These are phyloP conservation scores for Phytophthora pluvialis DNA, from an alignment of 352 stramenopile genomes.

Conservation along the genomic window DNA sequence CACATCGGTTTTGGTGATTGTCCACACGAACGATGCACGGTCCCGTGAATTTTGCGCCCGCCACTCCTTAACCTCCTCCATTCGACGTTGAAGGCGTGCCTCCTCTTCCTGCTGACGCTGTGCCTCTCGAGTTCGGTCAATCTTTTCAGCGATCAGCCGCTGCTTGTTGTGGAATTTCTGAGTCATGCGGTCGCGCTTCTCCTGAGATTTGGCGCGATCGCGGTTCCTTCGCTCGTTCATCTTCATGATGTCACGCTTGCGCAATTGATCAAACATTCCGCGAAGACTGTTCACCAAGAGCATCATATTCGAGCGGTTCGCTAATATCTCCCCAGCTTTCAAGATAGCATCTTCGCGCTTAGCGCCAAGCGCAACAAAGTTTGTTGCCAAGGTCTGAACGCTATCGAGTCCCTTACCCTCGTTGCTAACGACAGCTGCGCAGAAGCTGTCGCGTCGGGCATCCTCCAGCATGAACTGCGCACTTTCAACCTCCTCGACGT, in stretches of 20 bases:
- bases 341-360: conserved; percentile 71
- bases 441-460: conserved; percentile 68
- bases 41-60: conserved; percentile 41
- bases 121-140: conserved; percentile 55
- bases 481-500: conserved; percentile 73
- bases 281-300: conserved; percentile 69
- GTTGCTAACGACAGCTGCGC: conserved; percentile 57
- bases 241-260: conserved; percentile 77
- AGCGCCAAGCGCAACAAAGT: conserved; percentile 70
- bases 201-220: conserved; percentile 59
- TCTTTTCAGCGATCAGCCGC: conserved; percentile 68
- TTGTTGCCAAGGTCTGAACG: conserved; percentile 64
- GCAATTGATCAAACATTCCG: conserved; percentile 74
- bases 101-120: conserved; percentile 60
- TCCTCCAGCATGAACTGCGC: conserved; percentile 77
- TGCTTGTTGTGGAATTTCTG: conserved; percentile 78
- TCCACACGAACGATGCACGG: conserved; percentile 59
- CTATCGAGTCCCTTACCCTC: conserved; percentile 67
- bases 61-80: conserved; percentile 45
- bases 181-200: conserved; percentile 66
- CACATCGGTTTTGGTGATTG: conserved; percentile 74
- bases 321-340: conserved; percentile 80
- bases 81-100: conserved; percentile 39
- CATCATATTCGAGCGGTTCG: conserved; percentile 85
- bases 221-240: conserved; percentile 74